Evolutionary conservation across 129 eudicot genomes (phyloP).

Genomic region (Lonicera japonica): DNA sequence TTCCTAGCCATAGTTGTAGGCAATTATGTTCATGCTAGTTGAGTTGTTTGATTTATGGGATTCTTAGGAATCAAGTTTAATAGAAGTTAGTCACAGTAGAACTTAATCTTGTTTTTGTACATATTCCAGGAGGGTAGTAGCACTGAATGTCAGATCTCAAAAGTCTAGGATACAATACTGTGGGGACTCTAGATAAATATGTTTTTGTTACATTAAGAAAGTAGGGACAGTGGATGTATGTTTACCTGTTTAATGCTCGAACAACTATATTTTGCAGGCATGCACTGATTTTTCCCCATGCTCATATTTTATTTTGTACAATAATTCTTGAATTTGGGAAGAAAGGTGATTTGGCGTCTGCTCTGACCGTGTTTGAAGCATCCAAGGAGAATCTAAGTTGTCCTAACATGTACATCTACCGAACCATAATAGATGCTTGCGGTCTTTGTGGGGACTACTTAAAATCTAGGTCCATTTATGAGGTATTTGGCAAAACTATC

Average conservation of each 20-base stretch:
- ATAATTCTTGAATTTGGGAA: slow-evolving; percentile 80
- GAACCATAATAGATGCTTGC: slow-evolving; percentile 89
- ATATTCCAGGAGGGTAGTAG: no score
- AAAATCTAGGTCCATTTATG: slow-evolving; percentile 79
- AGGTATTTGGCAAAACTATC: slow-evolving; percentile 38
- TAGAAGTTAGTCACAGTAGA: no score
- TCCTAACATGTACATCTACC: slow-evolving; percentile 79
- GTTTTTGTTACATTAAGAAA: no score
- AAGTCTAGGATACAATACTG: no score
- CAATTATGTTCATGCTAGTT: background rate
- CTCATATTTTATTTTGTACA: slow-evolving; percentile 47
- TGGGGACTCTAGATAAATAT: no score
- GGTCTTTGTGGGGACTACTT: slow-evolving; percentile 79
- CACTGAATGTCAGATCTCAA: no score
- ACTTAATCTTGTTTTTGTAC: no score
- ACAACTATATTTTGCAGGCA: slow-evolving; percentile 43
- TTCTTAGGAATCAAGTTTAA: no score
- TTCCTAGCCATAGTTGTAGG: background rate
- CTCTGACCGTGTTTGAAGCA: slow-evolving; percentile 68
- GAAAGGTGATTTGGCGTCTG: slow-evolving; percentile 71
- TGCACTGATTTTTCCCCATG: slow-evolving; percentile 45
- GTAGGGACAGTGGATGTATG: no score
- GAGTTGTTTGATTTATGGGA: no score
- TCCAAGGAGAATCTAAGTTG: slow-evolving; percentile 49
- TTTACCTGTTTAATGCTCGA: background rate